phyloP scores from a whole-genome alignment of 306 rosid species.

The Gastrolobium bilobum region DNA sequence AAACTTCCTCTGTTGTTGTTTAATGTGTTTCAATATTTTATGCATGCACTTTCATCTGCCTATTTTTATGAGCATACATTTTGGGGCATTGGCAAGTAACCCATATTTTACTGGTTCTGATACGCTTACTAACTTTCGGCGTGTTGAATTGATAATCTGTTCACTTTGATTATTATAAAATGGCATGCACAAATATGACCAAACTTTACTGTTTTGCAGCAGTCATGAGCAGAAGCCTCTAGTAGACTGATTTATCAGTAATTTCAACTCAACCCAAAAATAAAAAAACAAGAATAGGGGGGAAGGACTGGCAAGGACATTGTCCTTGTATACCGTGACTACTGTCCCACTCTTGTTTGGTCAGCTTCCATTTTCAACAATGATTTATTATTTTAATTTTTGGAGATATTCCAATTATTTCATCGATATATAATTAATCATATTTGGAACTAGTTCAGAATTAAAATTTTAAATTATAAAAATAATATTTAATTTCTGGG shows the following conservation, averaged over 20 bases:
- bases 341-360: background rate
- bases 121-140: constrained; percentile 41
- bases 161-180: constrained; percentile 12
- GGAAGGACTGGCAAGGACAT: background rate
- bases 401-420: too few species aligned
- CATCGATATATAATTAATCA: too few species aligned
- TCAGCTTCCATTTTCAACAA: background rate
- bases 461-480: too few species aligned
- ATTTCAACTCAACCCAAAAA: background rate
- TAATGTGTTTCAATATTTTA: background rate
- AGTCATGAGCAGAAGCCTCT: background rate
- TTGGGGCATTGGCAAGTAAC: background rate
- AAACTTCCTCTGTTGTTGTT: background rate
- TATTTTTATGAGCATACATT: background rate
- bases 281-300: background rate
- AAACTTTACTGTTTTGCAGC: constrained; percentile 9
- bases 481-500: too few species aligned
- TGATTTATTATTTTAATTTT: too few species aligned
- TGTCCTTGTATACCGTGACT: constrained; percentile 6
- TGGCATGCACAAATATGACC: constrained; percentile 18
- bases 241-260: background rate
- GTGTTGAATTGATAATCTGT: background rate
- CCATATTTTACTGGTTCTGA: background rate
- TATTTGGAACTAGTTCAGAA: too few species aligned
- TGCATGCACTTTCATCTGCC: background rate